These are phyloP conservation scores for Mrakia hoshinonis DNA, from an alignment of 768 basidiomycete genomes.

Conservation along the genomic window DNA sequence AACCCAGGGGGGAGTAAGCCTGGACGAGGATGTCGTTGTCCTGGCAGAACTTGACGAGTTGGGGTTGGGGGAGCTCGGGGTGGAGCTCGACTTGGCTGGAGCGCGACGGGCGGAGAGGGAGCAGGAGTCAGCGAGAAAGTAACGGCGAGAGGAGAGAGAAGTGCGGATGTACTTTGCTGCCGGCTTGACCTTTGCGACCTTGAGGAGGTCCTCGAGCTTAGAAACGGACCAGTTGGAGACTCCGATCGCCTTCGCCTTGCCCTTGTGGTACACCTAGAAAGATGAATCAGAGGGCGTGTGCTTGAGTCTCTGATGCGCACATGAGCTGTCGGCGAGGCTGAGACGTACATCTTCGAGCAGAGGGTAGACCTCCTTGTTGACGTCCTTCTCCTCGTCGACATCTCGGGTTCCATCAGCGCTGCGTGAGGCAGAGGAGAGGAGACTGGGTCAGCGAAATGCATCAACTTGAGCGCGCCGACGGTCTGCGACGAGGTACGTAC, in stretches of 20 bases:
- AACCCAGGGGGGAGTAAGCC: constrained; percentile 36
- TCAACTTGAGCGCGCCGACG: not conserved
- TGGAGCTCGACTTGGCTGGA: constrained; percentile 52
- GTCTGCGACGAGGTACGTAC: not conserved
- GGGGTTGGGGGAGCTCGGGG: constrained; percentile 65
- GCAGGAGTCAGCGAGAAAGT: not conserved
- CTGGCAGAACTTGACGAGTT: constrained; percentile 61
- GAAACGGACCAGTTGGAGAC: constrained; percentile 61
- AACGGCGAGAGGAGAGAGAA: not conserved
- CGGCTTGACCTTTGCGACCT: constrained; percentile 64
- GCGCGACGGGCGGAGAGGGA: not conserved
- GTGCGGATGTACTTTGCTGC: constrained; percentile 62
- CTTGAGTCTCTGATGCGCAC: not conserved
- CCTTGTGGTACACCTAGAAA: constrained; percentile 44
- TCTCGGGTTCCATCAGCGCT: constrained; percentile 31
- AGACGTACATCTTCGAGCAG: constrained; percentile 31
- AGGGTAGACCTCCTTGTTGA: constrained; percentile 33
- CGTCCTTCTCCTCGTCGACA: constrained; percentile 29
- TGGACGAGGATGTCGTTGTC: constrained; percentile 43
- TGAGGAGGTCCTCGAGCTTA: constrained; percentile 58
- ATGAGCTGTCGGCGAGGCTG: not conserved
- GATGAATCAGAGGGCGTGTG: not conserved
- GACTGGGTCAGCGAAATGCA: not conserved
- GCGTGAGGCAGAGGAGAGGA: not conserved
- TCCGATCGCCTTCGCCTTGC: constrained; percentile 76